A percentile compares a stretch with the other conserved stretches of the same genome.
phyloP scores from a whole-genome alignment of 2,329 filamentous ascomycete species.

The Cladosporium austrohemisphaericum region DNA sequence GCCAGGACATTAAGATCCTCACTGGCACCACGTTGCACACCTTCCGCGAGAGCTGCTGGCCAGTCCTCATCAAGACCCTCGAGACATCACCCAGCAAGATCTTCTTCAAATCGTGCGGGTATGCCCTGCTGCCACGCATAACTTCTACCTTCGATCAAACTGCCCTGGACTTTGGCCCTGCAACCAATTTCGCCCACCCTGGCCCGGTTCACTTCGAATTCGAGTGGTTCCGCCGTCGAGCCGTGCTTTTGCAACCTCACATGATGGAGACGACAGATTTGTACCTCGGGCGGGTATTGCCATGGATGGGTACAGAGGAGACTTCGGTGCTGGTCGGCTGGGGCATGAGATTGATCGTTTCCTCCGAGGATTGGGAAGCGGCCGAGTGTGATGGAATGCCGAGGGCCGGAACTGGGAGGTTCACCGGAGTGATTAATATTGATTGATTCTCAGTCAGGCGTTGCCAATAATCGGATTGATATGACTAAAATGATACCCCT shows the following conservation, averaged over 20 bases:
- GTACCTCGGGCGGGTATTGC: conserved; percentile 39
- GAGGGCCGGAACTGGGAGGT: too few relatives aligned
- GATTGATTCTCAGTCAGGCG: too few relatives aligned
- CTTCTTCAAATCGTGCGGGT: conserved; percentile 60
- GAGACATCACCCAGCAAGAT: conserved; percentile 37
- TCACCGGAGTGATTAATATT: too few relatives aligned
- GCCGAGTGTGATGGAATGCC: too few relatives aligned
- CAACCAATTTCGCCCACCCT: not conserved
- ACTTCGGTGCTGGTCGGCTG: too few relatives aligned
- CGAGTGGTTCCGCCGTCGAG: conserved; percentile 32
- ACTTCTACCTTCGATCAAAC: conserved; percentile 33
- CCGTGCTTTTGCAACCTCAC: conserved; percentile 27
- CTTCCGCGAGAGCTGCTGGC: conserved; percentile 47
- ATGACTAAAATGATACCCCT: too few relatives aligned
- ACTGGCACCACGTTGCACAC: conserved; percentile 1
- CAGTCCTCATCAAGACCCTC: conserved; percentile 47
- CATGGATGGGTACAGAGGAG: too few relatives aligned
- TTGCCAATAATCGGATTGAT: too few relatives aligned
- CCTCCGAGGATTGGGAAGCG: too few relatives aligned
- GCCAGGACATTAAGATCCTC: conserved; percentile 8
- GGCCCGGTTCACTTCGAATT: conserved; percentile 18
- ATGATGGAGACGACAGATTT: conserved; percentile 39
- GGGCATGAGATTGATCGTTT: too few relatives aligned
- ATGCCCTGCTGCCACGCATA: conserved; percentile 43
- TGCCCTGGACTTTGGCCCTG: conserved; percentile 27